A percentile compares a stretch with the other conserved stretches of the same genome.
These are phyloP conservation scores for Whalleya microplaca DNA, from an alignment of 2,329 filamentous ascomycete genomes.

Conservation along the genomic window DNA sequence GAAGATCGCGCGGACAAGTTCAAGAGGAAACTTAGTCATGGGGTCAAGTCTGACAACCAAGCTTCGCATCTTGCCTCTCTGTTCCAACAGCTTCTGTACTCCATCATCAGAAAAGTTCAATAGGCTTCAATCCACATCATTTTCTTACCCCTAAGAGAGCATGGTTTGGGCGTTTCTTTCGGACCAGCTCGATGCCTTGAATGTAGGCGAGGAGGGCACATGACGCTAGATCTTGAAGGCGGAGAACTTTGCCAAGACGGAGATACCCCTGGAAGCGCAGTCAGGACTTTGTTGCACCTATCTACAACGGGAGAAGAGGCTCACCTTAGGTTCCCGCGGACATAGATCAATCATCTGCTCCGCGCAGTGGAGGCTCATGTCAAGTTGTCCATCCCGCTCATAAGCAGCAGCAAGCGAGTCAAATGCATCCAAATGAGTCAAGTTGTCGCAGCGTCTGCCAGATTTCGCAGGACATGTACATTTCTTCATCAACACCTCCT, in stretches of 20 bases:
- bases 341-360: constrained; percentile 33
- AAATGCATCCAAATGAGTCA: constrained; percentile 30
- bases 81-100: constrained; percentile 19
- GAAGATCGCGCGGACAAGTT: constrained; percentile 33
- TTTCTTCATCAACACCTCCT: constrained; percentile 25
- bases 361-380: constrained; percentile 22
- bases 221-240: constrained; percentile 18
- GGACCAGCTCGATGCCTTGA: constrained; percentile 32
- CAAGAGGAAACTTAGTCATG: constrained; percentile 28
- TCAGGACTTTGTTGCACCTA: constrained; percentile 8
- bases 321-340: constrained; percentile 34
- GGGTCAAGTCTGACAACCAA: constrained; percentile 27
- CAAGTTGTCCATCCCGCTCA: constrained; percentile 22
- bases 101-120: constrained; percentile 1
- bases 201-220: constrained; percentile 29
- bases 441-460: constrained; percentile 27
- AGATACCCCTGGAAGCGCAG: constrained; percentile 27
- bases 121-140: neutral
- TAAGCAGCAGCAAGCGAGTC: constrained; percentile 30
- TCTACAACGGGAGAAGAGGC: neutral
- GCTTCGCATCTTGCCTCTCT: constrained; percentile 24
- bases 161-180: constrained; percentile 29
- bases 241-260: constrained; percentile 34
- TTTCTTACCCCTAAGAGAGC: constrained; percentile 25
- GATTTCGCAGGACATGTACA: constrained; percentile 31